Evolutionary conservation across 1,284 basidiomycete species (phyloP).

Genomic region (Apiotrichum akiyoshidainum): DNA sequence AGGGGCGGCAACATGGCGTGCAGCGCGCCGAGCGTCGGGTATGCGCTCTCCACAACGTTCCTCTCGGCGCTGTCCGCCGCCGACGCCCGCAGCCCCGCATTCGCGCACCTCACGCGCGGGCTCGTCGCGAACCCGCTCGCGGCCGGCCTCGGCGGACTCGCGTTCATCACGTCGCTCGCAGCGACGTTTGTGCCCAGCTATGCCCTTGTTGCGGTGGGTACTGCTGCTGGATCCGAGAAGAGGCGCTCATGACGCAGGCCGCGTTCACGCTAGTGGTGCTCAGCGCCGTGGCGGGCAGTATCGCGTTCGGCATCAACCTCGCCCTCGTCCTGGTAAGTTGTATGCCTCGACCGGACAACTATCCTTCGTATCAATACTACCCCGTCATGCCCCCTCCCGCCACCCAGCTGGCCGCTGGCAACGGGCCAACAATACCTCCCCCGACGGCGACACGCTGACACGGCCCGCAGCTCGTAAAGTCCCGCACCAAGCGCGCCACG

Average conservation of each 20-base stretch:
- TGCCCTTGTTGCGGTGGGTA: no score
- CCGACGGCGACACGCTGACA: no score
- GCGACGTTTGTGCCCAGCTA: constrained; percentile 27
- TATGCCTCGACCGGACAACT: no score
- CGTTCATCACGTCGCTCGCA: constrained; percentile 30
- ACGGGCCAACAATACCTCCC: no score
- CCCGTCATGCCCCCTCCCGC: no score
- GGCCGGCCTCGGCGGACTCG: constrained; percentile 32
- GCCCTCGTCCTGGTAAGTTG: constrained; percentile 33
- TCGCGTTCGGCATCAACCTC: constrained; percentile 20
- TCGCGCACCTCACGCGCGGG: constrained; percentile 24
- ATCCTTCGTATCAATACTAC: no score
- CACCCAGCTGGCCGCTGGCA: no score
- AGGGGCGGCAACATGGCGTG: background rate
- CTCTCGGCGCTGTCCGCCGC: no score
- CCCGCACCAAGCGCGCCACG: constrained; percentile 8
- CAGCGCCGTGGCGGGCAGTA: background rate
- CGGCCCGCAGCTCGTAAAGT: constrained; percentile 22
- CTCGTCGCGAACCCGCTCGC: constrained; percentile 43
- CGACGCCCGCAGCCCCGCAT: background rate
- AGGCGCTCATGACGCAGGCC: no score
- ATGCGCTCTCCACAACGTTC: no score
- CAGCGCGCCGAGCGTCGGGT: background rate
- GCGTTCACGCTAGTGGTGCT: background rate
- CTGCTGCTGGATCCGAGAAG: background rate